Evolutionary conservation across 495 filamentous ascomycete species (phyloP), one percentile per base, ranked within the genome.

Genomic region (Mytilinidion resinicola): DNA sequence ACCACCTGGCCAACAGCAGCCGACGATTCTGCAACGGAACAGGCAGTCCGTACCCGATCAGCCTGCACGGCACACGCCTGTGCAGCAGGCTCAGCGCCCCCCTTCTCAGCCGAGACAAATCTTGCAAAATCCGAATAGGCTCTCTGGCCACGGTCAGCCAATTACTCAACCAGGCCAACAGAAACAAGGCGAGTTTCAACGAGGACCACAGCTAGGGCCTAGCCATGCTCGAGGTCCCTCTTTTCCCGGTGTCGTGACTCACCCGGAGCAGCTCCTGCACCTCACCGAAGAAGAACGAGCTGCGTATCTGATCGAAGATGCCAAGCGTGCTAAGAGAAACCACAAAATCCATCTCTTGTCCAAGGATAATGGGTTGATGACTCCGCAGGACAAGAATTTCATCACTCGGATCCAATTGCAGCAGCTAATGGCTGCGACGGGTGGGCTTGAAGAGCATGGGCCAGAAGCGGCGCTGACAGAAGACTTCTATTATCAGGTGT

Each of bases 401-500:
- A 93, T 99, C 57, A 96, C 95, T 9, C 84, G 95, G 12, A 97
- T 99, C 52, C 93, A 99, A 68, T 78, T 99, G 39, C 95, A 97
- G 70, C 95, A 97, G 66, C 81, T 99, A 25, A 89, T 99, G 44
- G 84, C 91, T 5, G 90, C 90, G 35, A 92, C 91, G 44, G 91
- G 91, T 10, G 90, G 90, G 67, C 80, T 89, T 8, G 88, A 83
- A 55, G 89, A 93, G 59, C 77, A 84, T 30, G 85, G 89, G 41
- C 83, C 85, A 0, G 91, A 96, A 63, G 84, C 88, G 53, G 83
- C 87, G 7, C 72, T 96, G 17, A 76, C 84, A 2, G 93, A 97
- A 64, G 93, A 99, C 69, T 99, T 99, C 69, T 99, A 99, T 72
- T 99, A 96, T 66, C 95, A 96, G 66, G 93, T 99, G 33, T 90